Evolutionary conservation across 1,139 yeast genomes (phyloP).

Genomic region (Diutina catenulata): DNA sequence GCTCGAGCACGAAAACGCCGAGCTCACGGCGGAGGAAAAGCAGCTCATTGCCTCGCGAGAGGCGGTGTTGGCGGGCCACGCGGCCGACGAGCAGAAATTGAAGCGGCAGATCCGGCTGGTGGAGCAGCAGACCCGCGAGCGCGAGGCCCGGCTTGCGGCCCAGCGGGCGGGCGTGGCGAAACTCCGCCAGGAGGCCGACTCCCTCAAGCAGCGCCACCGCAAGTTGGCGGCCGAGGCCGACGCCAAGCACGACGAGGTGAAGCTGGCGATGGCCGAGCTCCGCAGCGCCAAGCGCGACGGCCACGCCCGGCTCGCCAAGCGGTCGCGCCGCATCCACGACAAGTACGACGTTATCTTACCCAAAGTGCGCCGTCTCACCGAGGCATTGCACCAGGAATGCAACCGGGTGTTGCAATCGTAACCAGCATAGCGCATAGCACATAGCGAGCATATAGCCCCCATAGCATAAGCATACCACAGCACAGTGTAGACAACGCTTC

Average conservation of each 20-base stretch:
- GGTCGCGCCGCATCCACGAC: slow-evolving; percentile 22
- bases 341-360: slow-evolving; percentile 29
- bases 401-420: slow-evolving; percentile 3
- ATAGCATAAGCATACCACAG: background rate
- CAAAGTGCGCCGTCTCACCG: slow-evolving; percentile 16
- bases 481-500: too few species aligned
- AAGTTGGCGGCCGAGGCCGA: slow-evolving; percentile 18
- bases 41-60: slow-evolving; percentile 6
- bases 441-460: background rate
- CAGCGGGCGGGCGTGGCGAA: slow-evolving; percentile 15
- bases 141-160: slow-evolving; percentile 17
- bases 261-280: slow-evolving; percentile 17
- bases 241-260: slow-evolving; percentile 17
- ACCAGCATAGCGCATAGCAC: background rate
- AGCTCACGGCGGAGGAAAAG: slow-evolving; percentile 10
- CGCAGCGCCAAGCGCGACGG: slow-evolving; percentile 19
- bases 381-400: slow-evolving; percentile 10
- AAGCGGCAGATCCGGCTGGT: slow-evolving; percentile 15
- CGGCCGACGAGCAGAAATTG: slow-evolving; percentile 13
- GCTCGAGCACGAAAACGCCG: slow-evolving; percentile 25
- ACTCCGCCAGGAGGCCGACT: slow-evolving; percentile 14
- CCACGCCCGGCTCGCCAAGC: slow-evolving; percentile 18
- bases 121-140: slow-evolving; percentile 15
- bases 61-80: slow-evolving; percentile 8
- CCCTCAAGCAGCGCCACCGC: slow-evolving; percentile 15